A percentile compares a stretch with the other conserved stretches of the same genome.
Conservation (phyloP, 2,329 filamentous ascomycete species). For the Pseudopithomyces chartarum region DNA sequence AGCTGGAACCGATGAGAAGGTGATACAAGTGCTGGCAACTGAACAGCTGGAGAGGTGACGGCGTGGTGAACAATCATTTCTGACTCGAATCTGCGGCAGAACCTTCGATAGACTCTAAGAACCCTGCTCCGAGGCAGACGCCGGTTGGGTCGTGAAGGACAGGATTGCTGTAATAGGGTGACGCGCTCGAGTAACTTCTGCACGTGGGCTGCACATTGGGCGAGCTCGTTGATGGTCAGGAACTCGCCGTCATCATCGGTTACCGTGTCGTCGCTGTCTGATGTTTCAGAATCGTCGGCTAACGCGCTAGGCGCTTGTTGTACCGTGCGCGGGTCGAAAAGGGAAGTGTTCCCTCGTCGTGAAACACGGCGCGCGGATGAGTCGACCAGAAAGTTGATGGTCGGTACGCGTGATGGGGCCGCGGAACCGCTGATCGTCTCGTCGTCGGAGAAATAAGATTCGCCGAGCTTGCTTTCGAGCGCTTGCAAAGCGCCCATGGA, state of each 20-base stretch:
- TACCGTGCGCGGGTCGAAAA: not conserved
- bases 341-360: not conserved
- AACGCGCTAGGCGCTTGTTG: not conserved
- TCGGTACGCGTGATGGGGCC: slow-evolving; percentile 16
- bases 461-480: slow-evolving; percentile 25
- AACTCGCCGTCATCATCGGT: slow-evolving; percentile 23
- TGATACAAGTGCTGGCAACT: slow-evolving; percentile 9
- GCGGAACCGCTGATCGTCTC: slow-evolving; percentile 18
- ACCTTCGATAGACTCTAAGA: slow-evolving; percentile 28
- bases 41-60: not conserved
- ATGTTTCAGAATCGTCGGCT: slow-evolving; percentile 20
- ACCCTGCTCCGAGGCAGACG: slow-evolving; percentile 17
- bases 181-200: slow-evolving; percentile 27
- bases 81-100: slow-evolving; percentile 29
- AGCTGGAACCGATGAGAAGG: not conserved
- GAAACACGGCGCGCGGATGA: not conserved
- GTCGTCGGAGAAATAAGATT: slow-evolving; percentile 20
- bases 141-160: not conserved
- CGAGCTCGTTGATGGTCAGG: slow-evolving; percentile 26
- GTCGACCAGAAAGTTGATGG: slow-evolving; percentile 19
- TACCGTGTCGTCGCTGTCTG: slow-evolving; percentile 24
- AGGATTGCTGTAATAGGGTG: slow-evolving; percentile 19
- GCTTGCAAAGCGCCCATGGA: slow-evolving; percentile 25
- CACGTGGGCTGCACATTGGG: slow-evolving; percentile 27
- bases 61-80: slow-evolving; percentile 6